Evolutionary conservation across 345 rosid species (phyloP), one percentile per base, ranked within the genome.

Genomic region (Linum lewisii): DNA sequence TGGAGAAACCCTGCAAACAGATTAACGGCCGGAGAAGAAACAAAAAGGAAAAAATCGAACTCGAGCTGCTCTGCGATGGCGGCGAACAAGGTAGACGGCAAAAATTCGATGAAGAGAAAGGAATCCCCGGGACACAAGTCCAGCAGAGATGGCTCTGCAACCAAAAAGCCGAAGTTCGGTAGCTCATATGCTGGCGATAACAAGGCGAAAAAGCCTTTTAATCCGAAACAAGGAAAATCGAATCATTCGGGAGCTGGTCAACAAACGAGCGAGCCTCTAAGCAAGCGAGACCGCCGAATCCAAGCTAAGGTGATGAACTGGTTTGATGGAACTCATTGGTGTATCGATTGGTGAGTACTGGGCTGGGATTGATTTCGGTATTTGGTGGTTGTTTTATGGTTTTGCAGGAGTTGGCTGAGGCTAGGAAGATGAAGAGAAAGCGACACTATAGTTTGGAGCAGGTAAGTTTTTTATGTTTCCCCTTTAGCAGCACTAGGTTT

Each of bases 401-500:
- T 59, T 38, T 57, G 53, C 75, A 86, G 97, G 92, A 84, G 78
- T 63, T 80, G 61, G 60, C 90, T 18, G 86, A 86, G 70, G 84
- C 81, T 26, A 84, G 96, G 86, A 94, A 85, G 80, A 90, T 84
- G 90, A 87, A 57, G 76, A 81, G 97, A 69, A 94, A 77, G 78
- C 78, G 79, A 2, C 84, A 90, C 75, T 90, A 90, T 75, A 78
- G 67, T 64, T 82, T 94, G 66, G 95, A 90, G 74, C 86, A 76
- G 45, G 97, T 90, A 72, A 63, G 83, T 26, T 5, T 14, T 16
- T 21, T 63, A 82, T 32, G 5, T 14, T 16, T 21, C 23, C 15
- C 57, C 34, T n/a, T 51, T 6, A 2, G 24, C 49, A 13, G 51
- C 55, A 21, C 16, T 21, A 1, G 8, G 26, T 64, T 56, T n/a